Conservation (phyloP, 2,329 filamentous ascomycete species). For the Claviceps sp. region DNA sequence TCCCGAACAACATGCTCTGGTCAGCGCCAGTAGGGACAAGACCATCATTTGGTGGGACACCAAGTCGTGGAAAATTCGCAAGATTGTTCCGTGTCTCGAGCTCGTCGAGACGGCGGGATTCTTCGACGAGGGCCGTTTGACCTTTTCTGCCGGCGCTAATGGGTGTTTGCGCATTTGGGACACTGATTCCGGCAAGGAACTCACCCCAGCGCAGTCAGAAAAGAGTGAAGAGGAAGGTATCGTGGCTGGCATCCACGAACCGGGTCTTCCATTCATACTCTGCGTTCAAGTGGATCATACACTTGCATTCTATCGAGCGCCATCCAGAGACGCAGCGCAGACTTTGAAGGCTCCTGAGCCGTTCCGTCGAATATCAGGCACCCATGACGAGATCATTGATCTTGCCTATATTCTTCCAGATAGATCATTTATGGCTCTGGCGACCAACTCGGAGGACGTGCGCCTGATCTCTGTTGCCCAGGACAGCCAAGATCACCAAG, state of each 20-base stretch:
- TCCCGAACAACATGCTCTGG: constrained; percentile 54
- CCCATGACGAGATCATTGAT: constrained; percentile 96
- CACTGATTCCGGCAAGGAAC: constrained; percentile 59
- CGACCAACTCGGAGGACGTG: constrained; percentile 90
- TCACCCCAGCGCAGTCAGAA: constrained; percentile 58
- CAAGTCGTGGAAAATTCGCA: constrained; percentile 67
- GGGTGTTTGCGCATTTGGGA: constrained; percentile 78
- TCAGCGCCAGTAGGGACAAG: constrained; percentile 84
- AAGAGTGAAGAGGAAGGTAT: constrained; percentile 54
- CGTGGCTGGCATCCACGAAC: constrained; percentile 54
- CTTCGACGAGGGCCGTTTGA: constrained; percentile 52
- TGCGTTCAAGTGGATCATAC: constrained; percentile 86
- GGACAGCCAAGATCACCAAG: constrained; percentile 13
- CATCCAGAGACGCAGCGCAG: constrained; percentile 23
- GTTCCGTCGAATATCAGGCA: constrained; percentile 77
- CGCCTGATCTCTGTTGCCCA: constrained; percentile 64
- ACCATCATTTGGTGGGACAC: constrained; percentile 89
- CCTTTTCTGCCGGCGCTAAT: constrained; percentile 75
- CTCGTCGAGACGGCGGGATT: constrained; percentile 77
- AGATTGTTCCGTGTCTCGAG: constrained; percentile 74
- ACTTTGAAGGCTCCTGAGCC: constrained; percentile 31
- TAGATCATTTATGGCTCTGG: constrained; percentile 70
- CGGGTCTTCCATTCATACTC: constrained; percentile 55
- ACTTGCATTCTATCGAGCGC: constrained; percentile 54
- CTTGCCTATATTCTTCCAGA: constrained; percentile 74